A percentile compares a stretch with the other conserved stretches of the same genome.
These are phyloP conservation scores for Aspergillus phoenicis DNA, from an alignment of 2,329 filamentous ascomycete species.

Conservation along the genomic window DNA sequence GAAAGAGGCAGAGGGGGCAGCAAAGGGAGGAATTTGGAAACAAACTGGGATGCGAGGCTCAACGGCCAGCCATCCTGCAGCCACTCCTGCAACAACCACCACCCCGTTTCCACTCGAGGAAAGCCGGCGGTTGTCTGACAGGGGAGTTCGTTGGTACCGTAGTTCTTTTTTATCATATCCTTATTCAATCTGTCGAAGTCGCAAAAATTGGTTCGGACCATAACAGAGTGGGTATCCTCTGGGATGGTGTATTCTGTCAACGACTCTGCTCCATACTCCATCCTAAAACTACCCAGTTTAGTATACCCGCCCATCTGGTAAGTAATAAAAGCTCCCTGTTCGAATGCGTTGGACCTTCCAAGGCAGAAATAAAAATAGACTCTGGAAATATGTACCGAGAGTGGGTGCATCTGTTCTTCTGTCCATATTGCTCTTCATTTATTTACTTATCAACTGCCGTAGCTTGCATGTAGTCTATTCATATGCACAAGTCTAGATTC, in stretches of 20 bases:
- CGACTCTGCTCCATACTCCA: too few species aligned
- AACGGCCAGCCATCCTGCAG: neutral
- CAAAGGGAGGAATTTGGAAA: neutral
- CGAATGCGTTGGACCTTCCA: neutral
- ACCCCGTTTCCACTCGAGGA: neutral
- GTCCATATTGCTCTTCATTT: conserved; percentile 3
- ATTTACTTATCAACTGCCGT: neutral
- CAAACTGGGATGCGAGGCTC: neutral
- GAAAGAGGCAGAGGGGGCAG: neutral
- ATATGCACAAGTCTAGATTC: neutral
- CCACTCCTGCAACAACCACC: neutral
- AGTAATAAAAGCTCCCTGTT: too few species aligned
- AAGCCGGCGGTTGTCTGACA: neutral
- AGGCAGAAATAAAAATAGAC: neutral
- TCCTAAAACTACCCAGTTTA: too few species aligned
- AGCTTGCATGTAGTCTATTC: neutral
- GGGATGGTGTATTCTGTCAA: neutral
- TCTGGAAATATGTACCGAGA: neutral
- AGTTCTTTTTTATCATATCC: neutral
- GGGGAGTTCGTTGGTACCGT: neutral
- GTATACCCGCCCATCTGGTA: too few species aligned
- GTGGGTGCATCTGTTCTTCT: neutral
- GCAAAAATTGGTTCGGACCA: neutral
- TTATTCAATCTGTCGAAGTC: neutral
- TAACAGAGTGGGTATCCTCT: neutral